A percentile compares a stretch with the other conserved stretches of the same genome.
Conservation (phyloP, 2,329 filamentous ascomycete genomes). For the Elsinoe perseae region DNA sequence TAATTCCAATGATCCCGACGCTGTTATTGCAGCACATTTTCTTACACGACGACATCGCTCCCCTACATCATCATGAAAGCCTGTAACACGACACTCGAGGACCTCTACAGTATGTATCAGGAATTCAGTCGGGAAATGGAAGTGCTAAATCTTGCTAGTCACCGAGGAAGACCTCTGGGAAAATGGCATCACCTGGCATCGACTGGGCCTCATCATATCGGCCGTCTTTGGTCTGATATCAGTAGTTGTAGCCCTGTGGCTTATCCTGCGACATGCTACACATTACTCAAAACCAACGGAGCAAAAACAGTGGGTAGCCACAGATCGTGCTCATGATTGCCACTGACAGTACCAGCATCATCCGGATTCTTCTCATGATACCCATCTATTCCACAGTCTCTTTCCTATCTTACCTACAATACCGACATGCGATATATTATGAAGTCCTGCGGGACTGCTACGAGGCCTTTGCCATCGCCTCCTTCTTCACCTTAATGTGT, state of each 20-base stretch:
- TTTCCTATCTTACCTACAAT: conserved; percentile 65
- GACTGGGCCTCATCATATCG: conserved; percentile 47
- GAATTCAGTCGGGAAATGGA: not conserved
- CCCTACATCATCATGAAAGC: conserved; percentile 19
- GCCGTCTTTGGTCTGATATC: conserved; percentile 48
- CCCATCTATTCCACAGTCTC: conserved; percentile 70
- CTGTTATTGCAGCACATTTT: not conserved
- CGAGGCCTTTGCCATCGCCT: conserved; percentile 79
- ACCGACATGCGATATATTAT: conserved; percentile 72
- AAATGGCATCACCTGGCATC: conserved; percentile 47
- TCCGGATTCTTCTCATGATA: conserved; percentile 82
- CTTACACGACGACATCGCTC: not conserved
- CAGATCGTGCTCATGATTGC: not conserved
- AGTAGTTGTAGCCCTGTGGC: conserved; percentile 43
- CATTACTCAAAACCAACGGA: conserved; percentile 54
- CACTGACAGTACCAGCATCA: conserved; percentile 50
- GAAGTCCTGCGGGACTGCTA: conserved; percentile 77
- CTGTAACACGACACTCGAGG: conserved; percentile 46
- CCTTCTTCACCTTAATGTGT: conserved; percentile 77
- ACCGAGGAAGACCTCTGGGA: conserved; percentile 46
- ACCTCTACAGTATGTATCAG: conserved; percentile 35
- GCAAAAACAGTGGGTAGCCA: conserved; percentile 47
- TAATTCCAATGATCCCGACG: not conserved
- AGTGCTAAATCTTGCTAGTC: conserved; percentile 27
- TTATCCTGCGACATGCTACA: conserved; percentile 51